These are phyloP conservation scores for Phytophthora citricola DNA, from an alignment of 352 stramenopile species.

Conservation along the genomic window DNA sequence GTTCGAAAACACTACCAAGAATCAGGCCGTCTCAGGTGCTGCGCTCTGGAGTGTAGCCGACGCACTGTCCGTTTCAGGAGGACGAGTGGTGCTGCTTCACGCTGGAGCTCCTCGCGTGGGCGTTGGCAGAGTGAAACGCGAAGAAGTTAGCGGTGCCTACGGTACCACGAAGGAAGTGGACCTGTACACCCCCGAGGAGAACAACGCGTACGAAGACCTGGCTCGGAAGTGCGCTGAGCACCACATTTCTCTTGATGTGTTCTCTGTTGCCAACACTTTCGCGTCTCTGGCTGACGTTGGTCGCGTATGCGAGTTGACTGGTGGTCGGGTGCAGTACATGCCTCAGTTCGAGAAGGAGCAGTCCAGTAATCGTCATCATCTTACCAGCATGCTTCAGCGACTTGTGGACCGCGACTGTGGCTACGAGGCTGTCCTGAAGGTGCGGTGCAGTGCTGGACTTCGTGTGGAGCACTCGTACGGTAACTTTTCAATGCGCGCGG, in stretches of 20 bases:
- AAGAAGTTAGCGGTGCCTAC: slow-evolving; percentile 83
- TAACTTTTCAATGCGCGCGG: slow-evolving; percentile 77
- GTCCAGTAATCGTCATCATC: slow-evolving; percentile 81
- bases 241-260: slow-evolving; percentile 88
- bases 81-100: slow-evolving; percentile 79
- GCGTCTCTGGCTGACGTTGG: slow-evolving; percentile 83
- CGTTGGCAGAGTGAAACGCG: slow-evolving; percentile 77
- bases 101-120: slow-evolving; percentile 77
- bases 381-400: slow-evolving; percentile 75
- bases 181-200: slow-evolving; percentile 77
- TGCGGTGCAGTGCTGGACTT: slow-evolving; percentile 84
- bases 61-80: slow-evolving; percentile 63
- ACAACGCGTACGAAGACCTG: slow-evolving; percentile 73
- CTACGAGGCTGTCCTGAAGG: slow-evolving; percentile 91
- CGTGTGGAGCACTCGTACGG: slow-evolving; percentile 88
- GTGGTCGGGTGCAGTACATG: slow-evolving; percentile 87
- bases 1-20: slow-evolving; percentile 77
- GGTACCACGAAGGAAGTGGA: slow-evolving; percentile 89
- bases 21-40: slow-evolving; percentile 78
- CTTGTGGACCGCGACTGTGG: slow-evolving; percentile 78
- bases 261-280: slow-evolving; percentile 86
- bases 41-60: slow-evolving; percentile 84
- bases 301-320: slow-evolving; percentile 85
- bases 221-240: slow-evolving; percentile 73
- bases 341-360: slow-evolving; percentile 89